Percentiles rank a stretch among this genome's conserved stretches.
Conservation (phyloP, 2,329 filamentous ascomycete genomes). For the Xylariaceae sp. region DNA sequence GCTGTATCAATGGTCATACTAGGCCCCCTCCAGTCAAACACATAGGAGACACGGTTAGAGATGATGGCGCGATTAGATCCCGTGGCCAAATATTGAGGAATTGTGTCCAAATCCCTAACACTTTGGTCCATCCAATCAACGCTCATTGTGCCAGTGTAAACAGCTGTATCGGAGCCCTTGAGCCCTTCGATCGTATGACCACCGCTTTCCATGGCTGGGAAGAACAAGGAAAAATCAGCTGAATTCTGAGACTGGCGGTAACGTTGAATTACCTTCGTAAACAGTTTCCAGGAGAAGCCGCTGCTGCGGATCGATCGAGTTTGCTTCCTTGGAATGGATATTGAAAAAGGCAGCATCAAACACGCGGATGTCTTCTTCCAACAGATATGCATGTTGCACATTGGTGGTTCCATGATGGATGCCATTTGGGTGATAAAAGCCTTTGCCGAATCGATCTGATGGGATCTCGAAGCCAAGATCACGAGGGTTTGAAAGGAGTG, state of each 20-base stretch:
- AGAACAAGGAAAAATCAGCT: not conserved
- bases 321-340: constrained; percentile 26
- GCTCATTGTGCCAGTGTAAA: constrained; percentile 11
- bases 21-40: constrained; percentile 47
- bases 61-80: constrained; percentile 44
- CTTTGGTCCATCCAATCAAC: constrained; percentile 17
- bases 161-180: constrained; percentile 5
- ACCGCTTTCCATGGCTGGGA: constrained; percentile 6
- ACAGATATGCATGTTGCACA: not conserved
- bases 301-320: constrained; percentile 21
- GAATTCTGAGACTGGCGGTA: not conserved
- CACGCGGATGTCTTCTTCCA: not conserved
- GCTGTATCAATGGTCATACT: constrained; percentile 53
- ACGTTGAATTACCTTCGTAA: constrained; percentile 5
- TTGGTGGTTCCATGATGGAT: constrained; percentile 39
- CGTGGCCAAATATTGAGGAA: constrained; percentile 25
- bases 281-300: constrained; percentile 18
- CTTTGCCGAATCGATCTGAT: constrained; percentile 40
- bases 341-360: constrained; percentile 17
- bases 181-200: constrained; percentile 2
- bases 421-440: constrained; percentile 44
- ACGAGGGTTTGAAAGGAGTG: constrained; percentile 6
- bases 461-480: constrained; percentile 35
- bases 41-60: constrained; percentile 35
- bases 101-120: constrained; percentile 15